Evolutionary conservation across 2,329 filamentous ascomycete species (phyloP).

Genomic region (Hansfordia pulvinata): DNA sequence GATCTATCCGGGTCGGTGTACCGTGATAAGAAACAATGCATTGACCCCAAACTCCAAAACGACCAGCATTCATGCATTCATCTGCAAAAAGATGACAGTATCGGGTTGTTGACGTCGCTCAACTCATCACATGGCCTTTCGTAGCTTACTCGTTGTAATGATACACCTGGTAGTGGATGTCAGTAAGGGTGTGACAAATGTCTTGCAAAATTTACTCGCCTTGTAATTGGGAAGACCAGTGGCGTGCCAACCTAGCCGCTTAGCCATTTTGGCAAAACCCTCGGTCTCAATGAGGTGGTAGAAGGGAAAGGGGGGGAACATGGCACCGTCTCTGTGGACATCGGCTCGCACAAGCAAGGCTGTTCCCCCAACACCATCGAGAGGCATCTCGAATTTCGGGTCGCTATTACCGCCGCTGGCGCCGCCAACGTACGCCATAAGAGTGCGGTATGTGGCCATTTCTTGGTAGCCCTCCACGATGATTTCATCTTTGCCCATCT

Average conservation of each 20-base stretch:
- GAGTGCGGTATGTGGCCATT: constrained; percentile 77
- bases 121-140: too few species aligned
- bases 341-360: constrained; percentile 90
- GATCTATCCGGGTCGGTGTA: too few species aligned
- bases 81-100: too few species aligned
- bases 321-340: constrained; percentile 91
- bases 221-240: constrained; percentile 95
- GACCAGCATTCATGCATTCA: too few species aligned
- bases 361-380: constrained; percentile 91
- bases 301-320: constrained; percentile 95
- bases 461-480: constrained; percentile 86
- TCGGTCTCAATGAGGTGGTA: constrained; percentile 97
- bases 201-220: constrained; percentile 44
- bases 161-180: constrained; percentile 47
- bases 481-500: constrained; percentile 86
- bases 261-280: constrained; percentile 95
- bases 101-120: too few species aligned
- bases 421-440: constrained; percentile 75
- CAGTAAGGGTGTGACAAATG: neutral
- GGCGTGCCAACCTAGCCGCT: constrained; percentile 70
- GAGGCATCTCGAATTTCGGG: constrained; percentile 48
- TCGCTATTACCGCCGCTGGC: constrained; percentile 36
- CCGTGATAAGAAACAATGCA: too few species aligned
- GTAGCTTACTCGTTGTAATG: constrained; percentile 69
- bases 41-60: too few species aligned